These are phyloP conservation scores for Corylus avellana DNA, from an alignment of 306 rosid species.

Conservation along the genomic window DNA sequence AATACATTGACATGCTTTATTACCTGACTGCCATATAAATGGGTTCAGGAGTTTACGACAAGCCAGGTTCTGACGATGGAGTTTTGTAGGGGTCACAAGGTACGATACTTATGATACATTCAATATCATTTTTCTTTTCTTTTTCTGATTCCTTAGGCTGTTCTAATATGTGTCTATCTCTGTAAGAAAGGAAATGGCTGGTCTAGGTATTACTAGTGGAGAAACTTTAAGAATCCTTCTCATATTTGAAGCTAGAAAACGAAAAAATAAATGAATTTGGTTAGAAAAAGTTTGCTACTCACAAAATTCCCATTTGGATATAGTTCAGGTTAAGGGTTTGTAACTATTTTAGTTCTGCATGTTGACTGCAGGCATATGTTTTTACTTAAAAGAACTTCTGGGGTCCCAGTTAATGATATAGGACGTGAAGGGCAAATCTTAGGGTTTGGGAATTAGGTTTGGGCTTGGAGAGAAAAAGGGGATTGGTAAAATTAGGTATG, in stretches of 20 bases:
- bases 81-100: constrained; percentile 74
- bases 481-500: neutral
- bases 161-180: neutral
- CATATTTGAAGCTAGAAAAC: neutral
- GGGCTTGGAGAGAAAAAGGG: neutral
- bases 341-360: neutral
- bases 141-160: neutral
- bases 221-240: neutral
- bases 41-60: constrained; percentile 71
- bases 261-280: neutral
- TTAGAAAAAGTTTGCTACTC: neutral
- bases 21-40: constrained; percentile 29
- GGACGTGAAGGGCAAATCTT: neutral
- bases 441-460: neutral
- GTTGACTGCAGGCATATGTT: neutral
- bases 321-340: neutral
- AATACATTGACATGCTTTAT: constrained; percentile 13
- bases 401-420: neutral
- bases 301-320: neutral
- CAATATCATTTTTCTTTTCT: neutral
- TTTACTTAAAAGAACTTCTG: neutral
- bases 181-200: neutral
- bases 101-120: constrained; percentile 27
- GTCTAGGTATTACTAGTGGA: neutral
- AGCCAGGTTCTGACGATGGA: constrained; percentile 79